A percentile compares a stretch with the other conserved stretches of the same genome.
phyloP scores from a whole-genome alignment of 164 flowering plant genomes.

The Piper betle region DNA sequence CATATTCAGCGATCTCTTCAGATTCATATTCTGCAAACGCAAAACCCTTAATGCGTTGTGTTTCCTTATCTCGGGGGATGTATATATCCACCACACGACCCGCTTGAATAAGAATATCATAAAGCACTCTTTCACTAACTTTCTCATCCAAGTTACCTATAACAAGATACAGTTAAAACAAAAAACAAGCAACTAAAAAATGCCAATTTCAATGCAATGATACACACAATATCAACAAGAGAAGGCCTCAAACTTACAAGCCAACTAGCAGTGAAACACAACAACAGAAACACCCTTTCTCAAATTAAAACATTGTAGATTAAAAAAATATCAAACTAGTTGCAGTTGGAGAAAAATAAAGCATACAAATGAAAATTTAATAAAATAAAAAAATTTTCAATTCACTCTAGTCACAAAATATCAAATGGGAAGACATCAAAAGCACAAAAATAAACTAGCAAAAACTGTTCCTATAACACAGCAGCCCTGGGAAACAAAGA shows the following conservation, averaged over 20 bases:
- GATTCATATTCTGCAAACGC: conserved; percentile 89
- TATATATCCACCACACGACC: conserved; percentile 63
- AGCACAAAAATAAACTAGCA: background rate
- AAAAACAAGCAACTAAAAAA: background rate
- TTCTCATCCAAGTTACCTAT: conserved; percentile 86
- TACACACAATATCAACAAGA: background rate
- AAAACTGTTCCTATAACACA: background rate
- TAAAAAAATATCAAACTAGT: background rate
- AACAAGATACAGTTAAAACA: background rate
- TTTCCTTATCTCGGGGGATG: conserved; percentile 75
- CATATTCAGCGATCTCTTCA: conserved; percentile 72
- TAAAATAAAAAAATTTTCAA: background rate
- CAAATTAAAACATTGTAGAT: background rate
- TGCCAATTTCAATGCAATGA: background rate
- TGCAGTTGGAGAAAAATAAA: background rate
- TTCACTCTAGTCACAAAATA: background rate
- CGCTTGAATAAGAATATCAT: conserved; percentile 83
- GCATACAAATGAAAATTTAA: background rate
- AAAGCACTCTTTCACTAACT: conserved; percentile 67
- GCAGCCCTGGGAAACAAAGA: background rate
- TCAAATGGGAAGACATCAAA: background rate
- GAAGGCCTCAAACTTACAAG: background rate
- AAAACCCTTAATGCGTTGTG: conserved; percentile 59
- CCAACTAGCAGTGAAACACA: too few relatives aligned
- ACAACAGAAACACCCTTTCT: background rate